Percentiles rank a stretch among this genome's conserved stretches.
phyloP scores from a whole-genome alignment of 1,284 basidiomycete genomes.

The Trichosporon inkin region DNA sequence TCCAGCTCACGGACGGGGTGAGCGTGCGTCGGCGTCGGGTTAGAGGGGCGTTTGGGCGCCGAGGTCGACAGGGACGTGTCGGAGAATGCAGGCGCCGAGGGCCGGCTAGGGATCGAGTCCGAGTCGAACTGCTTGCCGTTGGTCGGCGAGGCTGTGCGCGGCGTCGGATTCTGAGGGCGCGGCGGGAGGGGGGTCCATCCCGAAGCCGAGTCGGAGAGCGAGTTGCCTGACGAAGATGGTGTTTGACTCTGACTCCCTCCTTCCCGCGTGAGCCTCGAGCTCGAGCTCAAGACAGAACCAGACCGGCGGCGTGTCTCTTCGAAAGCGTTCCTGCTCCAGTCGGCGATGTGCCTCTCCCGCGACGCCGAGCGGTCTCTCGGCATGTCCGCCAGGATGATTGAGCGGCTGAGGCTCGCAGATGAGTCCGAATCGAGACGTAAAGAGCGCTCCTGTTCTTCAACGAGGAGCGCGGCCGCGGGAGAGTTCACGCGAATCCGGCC shows the following conservation, averaged over 20 bases:
- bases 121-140: background rate
- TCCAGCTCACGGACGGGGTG: conserved; percentile 17
- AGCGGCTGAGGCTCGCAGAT: background rate
- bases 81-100: background rate
- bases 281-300: background rate
- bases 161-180: conserved; percentile 1
- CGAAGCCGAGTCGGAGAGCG: background rate
- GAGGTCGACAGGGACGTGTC: background rate
- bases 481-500: background rate
- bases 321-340: background rate
- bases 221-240: background rate
- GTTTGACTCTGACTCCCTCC: background rate
- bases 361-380: background rate
- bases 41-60: conserved; percentile 85
- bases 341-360: background rate
- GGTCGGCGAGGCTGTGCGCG: background rate
- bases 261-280: background rate
- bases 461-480: background rate
- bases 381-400: background rate
- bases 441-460: background rate
- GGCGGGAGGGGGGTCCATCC: background rate
- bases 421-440: background rate
- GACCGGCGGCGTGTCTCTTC: background rate
- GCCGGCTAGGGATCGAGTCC: background rate
- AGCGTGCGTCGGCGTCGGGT: conserved; percentile 87